These are phyloP conservation scores for Aspergillus sclerotiicarbonarius DNA, from an alignment of 495 filamentous ascomycete genomes.

Conservation along the genomic window DNA sequence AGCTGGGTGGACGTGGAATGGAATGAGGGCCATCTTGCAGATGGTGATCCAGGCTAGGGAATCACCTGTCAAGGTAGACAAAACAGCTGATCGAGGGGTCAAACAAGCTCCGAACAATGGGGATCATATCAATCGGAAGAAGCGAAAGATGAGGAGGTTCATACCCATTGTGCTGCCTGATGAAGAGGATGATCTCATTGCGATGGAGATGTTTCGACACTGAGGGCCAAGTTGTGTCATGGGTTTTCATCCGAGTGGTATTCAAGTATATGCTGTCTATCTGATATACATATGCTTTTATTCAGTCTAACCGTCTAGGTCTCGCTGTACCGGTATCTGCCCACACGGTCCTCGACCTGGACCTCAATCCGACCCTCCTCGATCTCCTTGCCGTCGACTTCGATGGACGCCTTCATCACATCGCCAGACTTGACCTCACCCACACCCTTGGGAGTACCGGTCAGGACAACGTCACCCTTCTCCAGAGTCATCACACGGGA, in stretches of 20 bases:
- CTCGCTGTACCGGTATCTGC: constrained; percentile 47
- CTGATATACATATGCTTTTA: not conserved
- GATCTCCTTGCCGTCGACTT: constrained; percentile 77
- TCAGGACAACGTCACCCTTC: constrained; percentile 87
- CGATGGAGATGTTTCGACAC: not conserved
- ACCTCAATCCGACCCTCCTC: constrained; percentile 87
- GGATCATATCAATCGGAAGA: not conserved
- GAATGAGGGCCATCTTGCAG: constrained; percentile 9
- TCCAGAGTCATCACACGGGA: constrained; percentile 92
- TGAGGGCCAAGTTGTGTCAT: not conserved
- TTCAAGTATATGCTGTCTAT: constrained; percentile 3
- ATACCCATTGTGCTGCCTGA: constrained; percentile 26
- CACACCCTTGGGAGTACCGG: constrained; percentile 95
- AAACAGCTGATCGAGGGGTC: not conserved
- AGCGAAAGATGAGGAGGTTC: constrained; percentile 10
- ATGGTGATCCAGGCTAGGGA: not conserved
- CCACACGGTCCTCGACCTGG: constrained; percentile 66
- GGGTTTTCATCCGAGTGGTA: constrained; percentile 1
- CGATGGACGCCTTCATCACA: constrained; percentile 82
- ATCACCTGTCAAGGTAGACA: not conserved
- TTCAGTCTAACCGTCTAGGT: constrained; percentile 25
- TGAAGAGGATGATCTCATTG: constrained; percentile 19
- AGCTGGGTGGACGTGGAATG: constrained; percentile 26
- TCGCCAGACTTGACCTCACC: constrained; percentile 83
- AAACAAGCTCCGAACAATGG: not conserved